Evolutionary conservation across 306 rosid species (phyloP).

Genomic region (Trichosanthes truncata): DNA sequence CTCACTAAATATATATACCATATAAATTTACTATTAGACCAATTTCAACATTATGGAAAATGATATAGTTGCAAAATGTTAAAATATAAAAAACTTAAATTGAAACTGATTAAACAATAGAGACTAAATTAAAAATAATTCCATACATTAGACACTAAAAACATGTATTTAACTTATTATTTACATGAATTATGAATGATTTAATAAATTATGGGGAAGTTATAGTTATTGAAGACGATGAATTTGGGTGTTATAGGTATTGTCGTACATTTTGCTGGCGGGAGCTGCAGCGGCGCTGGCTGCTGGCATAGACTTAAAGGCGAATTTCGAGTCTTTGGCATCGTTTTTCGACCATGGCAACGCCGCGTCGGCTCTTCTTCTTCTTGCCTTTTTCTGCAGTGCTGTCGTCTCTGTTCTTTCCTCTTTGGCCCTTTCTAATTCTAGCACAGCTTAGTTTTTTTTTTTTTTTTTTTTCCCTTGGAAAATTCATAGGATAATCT

Average conservation of each 20-base stretch:
- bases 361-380: background rate
- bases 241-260: background rate
- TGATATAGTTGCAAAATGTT: too few species aligned
- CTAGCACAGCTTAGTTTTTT: background rate
- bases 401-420: constrained; percentile 16
- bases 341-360: background rate
- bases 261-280: background rate
- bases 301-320: constrained; percentile 8
- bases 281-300: constrained; percentile 22
- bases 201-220: background rate
- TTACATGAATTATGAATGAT: too few species aligned
- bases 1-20: too few species aligned
- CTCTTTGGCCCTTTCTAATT: constrained; percentile 15
- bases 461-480: too few species aligned
- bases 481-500: background rate
- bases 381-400: constrained; percentile 23
- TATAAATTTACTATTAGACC: too few species aligned
- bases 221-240: background rate
- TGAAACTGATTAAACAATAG: too few species aligned
- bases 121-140: too few species aligned
- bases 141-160: too few species aligned
- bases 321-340: too few species aligned
- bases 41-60: too few species aligned
- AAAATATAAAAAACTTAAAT: too few species aligned
- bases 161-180: too few species aligned